A percentile compares a stretch with the other conserved stretches of the same genome.
Conservation (phyloP, 257 asterid species). For the Eustoma russellianum region DNA sequence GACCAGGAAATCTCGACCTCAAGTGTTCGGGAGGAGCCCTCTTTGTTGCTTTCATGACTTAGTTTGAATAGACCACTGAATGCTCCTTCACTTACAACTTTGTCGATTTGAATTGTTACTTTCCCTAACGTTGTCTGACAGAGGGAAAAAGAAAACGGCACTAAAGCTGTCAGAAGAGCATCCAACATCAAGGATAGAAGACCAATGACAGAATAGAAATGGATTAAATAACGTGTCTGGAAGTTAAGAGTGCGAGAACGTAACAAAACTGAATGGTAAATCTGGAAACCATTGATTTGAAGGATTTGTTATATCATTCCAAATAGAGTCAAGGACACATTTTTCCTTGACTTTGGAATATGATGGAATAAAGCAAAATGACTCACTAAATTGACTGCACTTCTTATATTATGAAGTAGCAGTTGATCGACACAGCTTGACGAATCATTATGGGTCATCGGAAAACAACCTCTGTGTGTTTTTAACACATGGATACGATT, state of each 20-base stretch:
- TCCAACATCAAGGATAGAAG: neutral
- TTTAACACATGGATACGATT: too few relatives aligned
- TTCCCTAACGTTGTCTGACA: slow-evolving; percentile 65
- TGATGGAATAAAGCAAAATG: too few relatives aligned
- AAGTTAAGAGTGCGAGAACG: neutral
- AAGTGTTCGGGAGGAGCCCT: slow-evolving; percentile 46
- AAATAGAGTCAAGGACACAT: too few relatives aligned
- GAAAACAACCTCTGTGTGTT: too few relatives aligned
- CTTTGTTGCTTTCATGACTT: slow-evolving; percentile 42
- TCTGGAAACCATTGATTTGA: too few relatives aligned
- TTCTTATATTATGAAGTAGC: too few relatives aligned
- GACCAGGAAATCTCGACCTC: slow-evolving; percentile 80
- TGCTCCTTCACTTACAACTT: slow-evolving; percentile 67
- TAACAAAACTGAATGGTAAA: neutral
- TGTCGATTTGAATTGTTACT: slow-evolving; percentile 67
- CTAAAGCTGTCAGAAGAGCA: neutral
- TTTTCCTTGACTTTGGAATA: too few relatives aligned
- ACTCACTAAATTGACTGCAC: too few relatives aligned
- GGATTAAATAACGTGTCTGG: neutral
- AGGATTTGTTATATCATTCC: neutral
- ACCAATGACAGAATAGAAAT: too few relatives aligned
- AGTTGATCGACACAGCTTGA: too few relatives aligned
- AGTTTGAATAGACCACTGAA: slow-evolving; percentile 56
- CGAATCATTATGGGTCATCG: too few relatives aligned
- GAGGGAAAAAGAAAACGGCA: neutral